phyloP scores from a whole-genome alignment of 768 basidiomycete species.

The Mycena sanguinolenta region DNA sequence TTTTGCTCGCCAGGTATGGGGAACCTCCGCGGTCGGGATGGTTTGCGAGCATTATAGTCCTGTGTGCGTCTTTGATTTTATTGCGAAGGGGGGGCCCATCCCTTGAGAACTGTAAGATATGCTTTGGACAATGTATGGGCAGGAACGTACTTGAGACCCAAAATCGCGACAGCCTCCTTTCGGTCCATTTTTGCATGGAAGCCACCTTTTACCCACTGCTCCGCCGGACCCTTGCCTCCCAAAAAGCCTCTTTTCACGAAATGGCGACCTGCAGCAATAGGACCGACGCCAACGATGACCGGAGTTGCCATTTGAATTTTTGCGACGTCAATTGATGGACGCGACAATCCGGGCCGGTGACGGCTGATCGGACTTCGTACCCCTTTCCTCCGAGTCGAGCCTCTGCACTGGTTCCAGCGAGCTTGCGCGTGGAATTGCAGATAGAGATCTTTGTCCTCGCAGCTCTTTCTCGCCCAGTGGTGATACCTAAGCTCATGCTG shows the following conservation, averaged over 20 bases:
- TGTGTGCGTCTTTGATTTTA: conserved; percentile 93
- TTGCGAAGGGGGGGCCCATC: conserved; percentile 83
- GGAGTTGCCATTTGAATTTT: conserved; percentile 80
- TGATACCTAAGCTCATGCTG: conserved; percentile 1
- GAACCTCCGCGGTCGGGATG: conserved; percentile 98
- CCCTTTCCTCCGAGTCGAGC: too few relatives aligned
- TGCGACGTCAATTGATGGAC: neutral
- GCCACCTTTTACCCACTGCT: conserved; percentile 93
- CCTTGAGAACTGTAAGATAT: conserved; percentile 56
- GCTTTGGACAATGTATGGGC: conserved; percentile 6
- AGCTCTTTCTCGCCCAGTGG: neutral
- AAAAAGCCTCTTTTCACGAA: conserved; percentile 74
- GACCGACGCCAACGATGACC: conserved; percentile 80
- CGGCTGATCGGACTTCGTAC: too few relatives aligned
- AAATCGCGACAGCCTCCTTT: conserved; percentile 90
- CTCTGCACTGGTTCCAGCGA: too few relatives aligned
- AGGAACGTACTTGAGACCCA: conserved; percentile 88
- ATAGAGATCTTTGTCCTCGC: conserved; percentile 12
- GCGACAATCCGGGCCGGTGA: too few relatives aligned
- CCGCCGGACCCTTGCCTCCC: conserved; percentile 71
- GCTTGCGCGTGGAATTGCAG: neutral
- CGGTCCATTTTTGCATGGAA: conserved; percentile 98
- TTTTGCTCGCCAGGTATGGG: conserved; percentile 98
- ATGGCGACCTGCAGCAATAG: conserved; percentile 82
- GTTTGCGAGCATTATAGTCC: conserved; percentile 97